Evolutionary conservation across 2,329 filamentous ascomycete species (phyloP), one percentile per base, ranked within the genome.

Genomic region (Penicillium oxalicum): DNA sequence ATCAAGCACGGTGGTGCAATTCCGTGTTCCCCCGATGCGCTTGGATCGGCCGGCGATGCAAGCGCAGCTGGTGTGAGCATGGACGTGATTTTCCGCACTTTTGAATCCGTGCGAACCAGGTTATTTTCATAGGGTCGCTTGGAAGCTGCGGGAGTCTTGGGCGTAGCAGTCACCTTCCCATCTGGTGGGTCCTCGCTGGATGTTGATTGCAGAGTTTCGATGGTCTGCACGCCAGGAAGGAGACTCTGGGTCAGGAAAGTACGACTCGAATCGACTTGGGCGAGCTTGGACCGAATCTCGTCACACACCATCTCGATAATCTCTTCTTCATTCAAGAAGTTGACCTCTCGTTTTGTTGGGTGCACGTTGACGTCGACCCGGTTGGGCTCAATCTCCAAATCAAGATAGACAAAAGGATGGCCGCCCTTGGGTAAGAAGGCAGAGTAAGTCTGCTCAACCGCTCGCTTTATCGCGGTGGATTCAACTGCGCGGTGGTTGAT

Each of bases 301-400:
- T 84, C 81, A 70, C 91, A 96, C 4, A 98, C 83, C 11, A 81
- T 79, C 55, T 93, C 87, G 40, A 93, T 86, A 40, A 98, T 95
- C 59, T 98, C 93, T 55, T 98, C 93, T 66, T 98, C 93, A 53
- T 97, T 95, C 24, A 98, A 77, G 60, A 98, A 97, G 62, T 97
- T 93, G 18, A 98, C 93, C 65, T 98, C 91, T 44, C 89, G 80
- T 68, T 98, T 98, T 0, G 93, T 98, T 0, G 93, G 93, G 67
- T 98, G 93, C 0, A 98, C 87, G 59, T 98, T 98, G 63, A 98
- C 94, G 67, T 98, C 93, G 4, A 98, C 89, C 45, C 91, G 79
- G 26, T 86, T 82, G 1, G 93, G 91, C 59, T 97, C 91, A 49
- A 98, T 95, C 51, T 95, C 87, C 2, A 98, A 77, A 63, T 86